Evolutionary conservation across 2,329 filamentous ascomycete species (phyloP), one percentile per base, ranked within the genome.

Genomic region (Penicillium aurantiogriseum): DNA sequence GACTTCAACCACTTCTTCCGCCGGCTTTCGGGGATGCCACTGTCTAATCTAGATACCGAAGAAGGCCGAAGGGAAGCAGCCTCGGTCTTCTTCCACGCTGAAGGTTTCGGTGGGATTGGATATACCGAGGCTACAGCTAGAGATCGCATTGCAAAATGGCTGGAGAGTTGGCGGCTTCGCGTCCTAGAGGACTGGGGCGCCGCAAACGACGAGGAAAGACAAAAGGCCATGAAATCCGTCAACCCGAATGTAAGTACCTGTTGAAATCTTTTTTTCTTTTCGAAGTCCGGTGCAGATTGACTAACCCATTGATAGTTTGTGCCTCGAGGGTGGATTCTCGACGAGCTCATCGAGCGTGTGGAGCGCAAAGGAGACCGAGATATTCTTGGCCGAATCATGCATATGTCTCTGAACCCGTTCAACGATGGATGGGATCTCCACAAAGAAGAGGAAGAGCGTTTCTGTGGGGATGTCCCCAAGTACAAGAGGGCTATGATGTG

Each of bases 1-100:
- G 94, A 99, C 72, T 99, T 97, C 75, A 91, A 96, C 70, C 90
- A 95, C 68, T 94, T 95, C 72, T 97, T 97, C 82, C 85, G 95
- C 39, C 84, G 88, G 9, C 80, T 99, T 0, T 88, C 88, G 51
- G 75, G 77, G 21, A 69, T 96, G 19, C 83, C 77, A 33, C 60
- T 91, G 1, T 75, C 75, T 0, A 84, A 90, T 5, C 70, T 96
- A 7, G 82, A 84, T 29, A 88, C 85, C 0, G 82, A 88, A 27
- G 83, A 88, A 21, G 77, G 81, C 47, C 80, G 91, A 51, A 83
- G 82, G 60, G 80, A 86, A n/a, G 78, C 81, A 9, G 90, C 92
- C 0, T 80, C 81, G 0, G 72, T 85, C 0, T 97, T 99, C 76
- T 95, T 96, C 79, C 89, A 94, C 70, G 78, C 80, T 5, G 90